Evolutionary conservation across 2,329 filamentous ascomycete genomes (phyloP).

Genomic region (Botrytis cinerea): DNA sequence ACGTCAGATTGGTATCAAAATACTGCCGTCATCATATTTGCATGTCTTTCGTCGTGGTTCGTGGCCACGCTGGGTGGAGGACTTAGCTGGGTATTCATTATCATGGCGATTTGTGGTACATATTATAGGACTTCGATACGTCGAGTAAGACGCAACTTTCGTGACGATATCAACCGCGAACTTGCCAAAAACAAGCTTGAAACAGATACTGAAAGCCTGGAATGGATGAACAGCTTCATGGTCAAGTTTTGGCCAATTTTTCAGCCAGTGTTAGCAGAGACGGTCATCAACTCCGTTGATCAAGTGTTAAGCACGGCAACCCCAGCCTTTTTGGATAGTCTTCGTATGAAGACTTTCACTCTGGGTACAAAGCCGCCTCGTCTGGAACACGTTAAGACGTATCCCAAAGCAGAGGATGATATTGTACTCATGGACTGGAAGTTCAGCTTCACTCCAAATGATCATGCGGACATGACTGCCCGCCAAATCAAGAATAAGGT

Average conservation of each 20-base stretch:
- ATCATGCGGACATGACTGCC: slow-evolving; percentile 85
- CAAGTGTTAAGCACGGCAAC: slow-evolving; percentile 93
- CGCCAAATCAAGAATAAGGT: slow-evolving; percentile 92
- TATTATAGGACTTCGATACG: slow-evolving; percentile 97
- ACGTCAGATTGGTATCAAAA: slow-evolving; percentile 96
- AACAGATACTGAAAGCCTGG: slow-evolving; percentile 86
- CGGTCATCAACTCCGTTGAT: slow-evolving; percentile 90
- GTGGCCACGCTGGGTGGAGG: slow-evolving; percentile 87
- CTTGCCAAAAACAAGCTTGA: slow-evolving; percentile 85
- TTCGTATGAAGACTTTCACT: slow-evolving; percentile 91
- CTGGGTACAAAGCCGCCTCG: slow-evolving; percentile 93
- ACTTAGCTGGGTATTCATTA: slow-evolving; percentile 86
- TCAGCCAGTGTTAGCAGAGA: slow-evolving; percentile 87
- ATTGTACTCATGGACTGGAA: slow-evolving; percentile 99
- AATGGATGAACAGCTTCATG: slow-evolving; percentile 99
- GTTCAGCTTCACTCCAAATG: slow-evolving; percentile 98
- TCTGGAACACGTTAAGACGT: slow-evolving; percentile 97
- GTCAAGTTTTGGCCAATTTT: slow-evolving; percentile 99
- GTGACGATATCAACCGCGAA: slow-evolving; percentile 89
- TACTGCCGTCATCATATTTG: slow-evolving; percentile 88
- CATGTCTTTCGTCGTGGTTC: slow-evolving; percentile 87
- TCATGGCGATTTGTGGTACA: slow-evolving; percentile 90
- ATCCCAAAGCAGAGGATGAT: slow-evolving; percentile 93
- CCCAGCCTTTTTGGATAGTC: slow-evolving; percentile 87
- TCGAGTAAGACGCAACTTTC: slow-evolving; percentile 90